Evolutionary conservation across 768 basidiomycete genomes (phyloP).

Genomic region (Favolaschia claudopus): DNA sequence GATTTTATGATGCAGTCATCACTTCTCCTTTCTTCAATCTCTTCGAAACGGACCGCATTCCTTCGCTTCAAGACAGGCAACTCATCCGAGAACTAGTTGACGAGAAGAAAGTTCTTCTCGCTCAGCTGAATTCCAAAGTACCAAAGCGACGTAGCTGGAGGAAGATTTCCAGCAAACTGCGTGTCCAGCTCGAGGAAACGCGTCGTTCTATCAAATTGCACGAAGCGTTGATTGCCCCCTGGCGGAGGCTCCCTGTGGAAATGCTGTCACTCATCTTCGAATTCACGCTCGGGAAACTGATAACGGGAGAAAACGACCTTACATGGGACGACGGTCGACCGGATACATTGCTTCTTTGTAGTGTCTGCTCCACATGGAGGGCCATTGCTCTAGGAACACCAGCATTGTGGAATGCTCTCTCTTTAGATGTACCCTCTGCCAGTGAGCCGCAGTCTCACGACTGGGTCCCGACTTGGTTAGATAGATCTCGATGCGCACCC

Average conservation of each 20-base stretch:
- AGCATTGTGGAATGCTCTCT: slow-evolving; percentile 12
- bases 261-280: slow-evolving; percentile 12
- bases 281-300: background rate
- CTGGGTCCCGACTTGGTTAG: slow-evolving; percentile 20
- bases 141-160: slow-evolving; percentile 5
- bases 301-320: background rate
- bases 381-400: slow-evolving; percentile 13
- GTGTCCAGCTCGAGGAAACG: slow-evolving; percentile 7
- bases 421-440: background rate
- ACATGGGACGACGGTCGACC: slow-evolving; percentile 13
- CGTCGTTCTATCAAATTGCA: slow-evolving; percentile 17
- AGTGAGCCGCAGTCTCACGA: background rate
- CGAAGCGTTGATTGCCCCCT: slow-evolving; percentile 14
- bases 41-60: background rate
- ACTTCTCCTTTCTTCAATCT: slow-evolving; percentile 16
- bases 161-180: slow-evolving; percentile 19
- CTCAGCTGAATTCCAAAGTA: slow-evolving; percentile 14
- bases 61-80: slow-evolving; percentile 5
- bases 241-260: slow-evolving; percentile 18
- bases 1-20: background rate
- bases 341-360: slow-evolving; percentile 13
- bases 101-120: slow-evolving; percentile 8
- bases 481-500: slow-evolving; percentile 16
- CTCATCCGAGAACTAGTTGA: slow-evolving; percentile 6
- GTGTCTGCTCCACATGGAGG: slow-evolving; percentile 16